phyloP scores from a whole-genome alignment of 2,329 filamentous ascomycete species.

The Hymenotorrendiella dingleyae region DNA sequence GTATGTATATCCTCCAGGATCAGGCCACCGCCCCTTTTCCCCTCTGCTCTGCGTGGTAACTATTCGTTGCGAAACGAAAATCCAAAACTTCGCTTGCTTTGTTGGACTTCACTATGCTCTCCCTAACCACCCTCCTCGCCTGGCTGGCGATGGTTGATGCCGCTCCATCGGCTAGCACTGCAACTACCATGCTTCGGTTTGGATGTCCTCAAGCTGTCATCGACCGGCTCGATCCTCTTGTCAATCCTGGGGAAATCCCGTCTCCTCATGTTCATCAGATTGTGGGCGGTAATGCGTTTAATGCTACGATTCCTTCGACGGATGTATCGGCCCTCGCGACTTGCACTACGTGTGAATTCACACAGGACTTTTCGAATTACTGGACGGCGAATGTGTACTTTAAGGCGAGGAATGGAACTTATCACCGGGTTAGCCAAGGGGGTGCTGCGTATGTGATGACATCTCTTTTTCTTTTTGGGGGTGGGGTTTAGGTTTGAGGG shows the following conservation, averaged over 20 bases:
- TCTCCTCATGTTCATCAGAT: slow-evolving; percentile 13
- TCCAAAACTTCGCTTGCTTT: slow-evolving; percentile 2
- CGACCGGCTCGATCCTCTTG: slow-evolving; percentile 13
- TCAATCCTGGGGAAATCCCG: slow-evolving; percentile 11
- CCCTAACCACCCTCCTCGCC: slow-evolving; percentile 10
- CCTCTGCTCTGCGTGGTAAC: too few relatives aligned
- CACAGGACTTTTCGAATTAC: slow-evolving; percentile 23
- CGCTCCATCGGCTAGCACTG: background rate
- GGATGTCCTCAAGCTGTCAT: slow-evolving; percentile 12
- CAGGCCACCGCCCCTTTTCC: background rate
- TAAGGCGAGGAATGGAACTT: slow-evolving; percentile 21
- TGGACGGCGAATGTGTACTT: slow-evolving; percentile 29
- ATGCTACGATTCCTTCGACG: slow-evolving; percentile 6
- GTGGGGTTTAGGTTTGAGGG: background rate
- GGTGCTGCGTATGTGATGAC: slow-evolving; percentile 6
- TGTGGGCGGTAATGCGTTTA: slow-evolving; percentile 14
- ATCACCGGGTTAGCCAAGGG: slow-evolving; percentile 11
- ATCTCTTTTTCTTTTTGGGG: background rate
- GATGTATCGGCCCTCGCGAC: slow-evolving; percentile 8
- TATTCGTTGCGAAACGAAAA: too few relatives aligned
- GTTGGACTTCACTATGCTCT: slow-evolving; percentile 7
- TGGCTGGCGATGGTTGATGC: slow-evolving; percentile 8
- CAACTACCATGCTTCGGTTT: slow-evolving; percentile 12
- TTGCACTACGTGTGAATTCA: slow-evolving; percentile 11
- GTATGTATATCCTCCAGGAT: background rate